These are phyloP conservation scores for Histomonas meleagridis DNA, from an alignment of 208 protist genomes.

Conservation along the genomic window DNA sequence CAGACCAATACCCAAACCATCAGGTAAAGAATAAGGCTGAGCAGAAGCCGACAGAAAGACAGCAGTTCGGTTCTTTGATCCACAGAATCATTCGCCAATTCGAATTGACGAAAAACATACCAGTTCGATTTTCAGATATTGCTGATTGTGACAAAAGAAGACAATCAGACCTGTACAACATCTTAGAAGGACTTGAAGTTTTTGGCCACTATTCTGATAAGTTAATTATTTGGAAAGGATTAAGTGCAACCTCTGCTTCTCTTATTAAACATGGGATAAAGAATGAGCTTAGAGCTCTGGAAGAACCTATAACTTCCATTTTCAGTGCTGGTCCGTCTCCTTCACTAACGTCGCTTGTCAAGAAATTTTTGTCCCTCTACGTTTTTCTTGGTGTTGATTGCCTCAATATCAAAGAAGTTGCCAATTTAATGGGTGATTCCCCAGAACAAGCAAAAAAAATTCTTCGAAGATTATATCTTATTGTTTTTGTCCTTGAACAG, in stretches of 20 bases:
- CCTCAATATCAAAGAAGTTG: background rate
- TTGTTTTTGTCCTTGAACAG: background rate
- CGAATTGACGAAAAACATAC: background rate
- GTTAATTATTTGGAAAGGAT: background rate
- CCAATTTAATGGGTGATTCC: background rate
- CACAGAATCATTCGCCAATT: background rate
- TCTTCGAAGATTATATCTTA: background rate
- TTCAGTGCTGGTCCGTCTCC: background rate
- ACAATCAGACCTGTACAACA: background rate
- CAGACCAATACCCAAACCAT: too few species aligned
- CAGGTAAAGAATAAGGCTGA: too few species aligned
- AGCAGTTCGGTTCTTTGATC: background rate
- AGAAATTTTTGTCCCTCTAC: background rate
- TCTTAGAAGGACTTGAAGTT: background rate
- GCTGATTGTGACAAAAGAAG: background rate
- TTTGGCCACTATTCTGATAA: background rate
- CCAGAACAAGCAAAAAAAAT: background rate
- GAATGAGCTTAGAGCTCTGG: background rate
- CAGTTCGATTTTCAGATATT: background rate
- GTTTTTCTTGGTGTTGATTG: background rate
- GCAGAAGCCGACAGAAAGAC: background rate
- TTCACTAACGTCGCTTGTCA: background rate
- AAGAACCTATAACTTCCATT: background rate
- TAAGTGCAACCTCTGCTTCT: background rate
- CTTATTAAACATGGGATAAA: background rate